phyloP scores from a whole-genome alignment of 2,329 filamentous ascomycete genomes.

The Escovopsis weberi region DNA sequence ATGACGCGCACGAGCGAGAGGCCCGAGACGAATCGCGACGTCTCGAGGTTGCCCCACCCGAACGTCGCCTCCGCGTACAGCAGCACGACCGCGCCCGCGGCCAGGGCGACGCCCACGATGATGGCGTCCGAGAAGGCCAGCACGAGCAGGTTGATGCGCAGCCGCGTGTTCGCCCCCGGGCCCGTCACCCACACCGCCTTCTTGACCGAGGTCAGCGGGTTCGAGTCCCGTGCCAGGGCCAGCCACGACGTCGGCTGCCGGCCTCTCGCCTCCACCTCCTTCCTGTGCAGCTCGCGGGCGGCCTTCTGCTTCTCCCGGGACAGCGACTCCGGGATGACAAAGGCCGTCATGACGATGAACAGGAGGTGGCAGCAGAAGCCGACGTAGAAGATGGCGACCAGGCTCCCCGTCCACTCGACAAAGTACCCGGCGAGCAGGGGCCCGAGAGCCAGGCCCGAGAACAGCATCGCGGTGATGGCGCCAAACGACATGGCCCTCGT shows the following conservation, averaged over 20 bases:
- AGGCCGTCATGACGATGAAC: constrained; percentile 57
- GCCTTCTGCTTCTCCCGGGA: constrained; percentile 54
- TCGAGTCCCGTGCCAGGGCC: constrained; percentile 30
- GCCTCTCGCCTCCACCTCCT: constrained; percentile 26
- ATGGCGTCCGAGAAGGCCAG: constrained; percentile 70
- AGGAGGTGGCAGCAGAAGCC: constrained; percentile 55
- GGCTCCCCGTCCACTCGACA: constrained; percentile 58
- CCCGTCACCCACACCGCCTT: constrained; percentile 63
- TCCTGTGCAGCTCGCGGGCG: constrained; percentile 53
- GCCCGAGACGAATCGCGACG: constrained; percentile 67
- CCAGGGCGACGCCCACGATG: constrained; percentile 70
- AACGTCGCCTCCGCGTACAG: constrained; percentile 74
- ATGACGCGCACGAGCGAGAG: constrained; percentile 64
- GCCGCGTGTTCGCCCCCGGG: constrained; percentile 36
- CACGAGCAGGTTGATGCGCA: constrained; percentile 70
- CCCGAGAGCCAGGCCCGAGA: constrained; percentile 75
- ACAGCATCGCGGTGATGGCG: constrained; percentile 80
- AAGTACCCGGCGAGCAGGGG: constrained; percentile 70
- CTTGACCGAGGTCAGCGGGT: constrained; percentile 58
- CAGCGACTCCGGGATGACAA: constrained; percentile 74
- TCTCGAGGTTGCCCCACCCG: constrained; percentile 68
- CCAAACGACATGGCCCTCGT: constrained; percentile 73
- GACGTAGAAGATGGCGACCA: constrained; percentile 76
- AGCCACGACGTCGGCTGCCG: constrained; percentile 15
- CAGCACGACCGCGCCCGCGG: constrained; percentile 64